Percentiles rank a stretch among this genome's conserved stretches.
These are phyloP conservation scores for Aspergillus hortae DNA, from an alignment of 2,329 filamentous ascomycete species.

Conservation along the genomic window DNA sequence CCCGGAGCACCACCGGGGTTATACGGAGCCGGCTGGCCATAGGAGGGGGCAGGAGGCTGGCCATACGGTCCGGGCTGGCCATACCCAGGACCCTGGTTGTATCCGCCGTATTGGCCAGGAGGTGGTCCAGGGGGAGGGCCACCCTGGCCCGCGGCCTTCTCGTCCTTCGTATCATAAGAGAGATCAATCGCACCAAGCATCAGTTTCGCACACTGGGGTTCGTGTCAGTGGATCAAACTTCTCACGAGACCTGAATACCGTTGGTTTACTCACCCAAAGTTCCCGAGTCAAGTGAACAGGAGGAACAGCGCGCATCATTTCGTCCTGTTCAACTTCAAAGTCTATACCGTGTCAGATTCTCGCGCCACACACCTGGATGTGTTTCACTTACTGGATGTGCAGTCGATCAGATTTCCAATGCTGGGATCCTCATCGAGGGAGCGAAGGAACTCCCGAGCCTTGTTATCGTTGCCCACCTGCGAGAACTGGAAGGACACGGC, in stretches of 20 bases:
- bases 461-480: conserved; percentile 65
- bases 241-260: neutral
- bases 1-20: conserved; percentile 7
- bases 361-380: neutral
- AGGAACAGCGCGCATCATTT: conserved; percentile 60
- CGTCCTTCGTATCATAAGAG: conserved; percentile 64
- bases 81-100: conserved; percentile 19
- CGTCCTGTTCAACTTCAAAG: conserved; percentile 64
- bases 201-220: conserved; percentile 55
- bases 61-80: conserved; percentile 19
- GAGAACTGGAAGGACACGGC: conserved; percentile 66
- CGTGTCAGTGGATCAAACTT: conserved; percentile 10
- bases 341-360: conserved; percentile 39
- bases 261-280: conserved; percentile 50
- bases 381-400: conserved; percentile 60
- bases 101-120: conserved; percentile 36
- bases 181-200: conserved; percentile 65
- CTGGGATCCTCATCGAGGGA: conserved; percentile 62
- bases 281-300: conserved; percentile 63
- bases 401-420: conserved; percentile 62
- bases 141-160: conserved; percentile 47
- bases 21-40: conserved; percentile 8
- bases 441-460: conserved; percentile 60
- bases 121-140: conserved; percentile 25
- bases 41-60: conserved; percentile 8